phyloP scores from a whole-genome alignment of 768 basidiomycete species.

The Termitomyces sp. region DNA sequence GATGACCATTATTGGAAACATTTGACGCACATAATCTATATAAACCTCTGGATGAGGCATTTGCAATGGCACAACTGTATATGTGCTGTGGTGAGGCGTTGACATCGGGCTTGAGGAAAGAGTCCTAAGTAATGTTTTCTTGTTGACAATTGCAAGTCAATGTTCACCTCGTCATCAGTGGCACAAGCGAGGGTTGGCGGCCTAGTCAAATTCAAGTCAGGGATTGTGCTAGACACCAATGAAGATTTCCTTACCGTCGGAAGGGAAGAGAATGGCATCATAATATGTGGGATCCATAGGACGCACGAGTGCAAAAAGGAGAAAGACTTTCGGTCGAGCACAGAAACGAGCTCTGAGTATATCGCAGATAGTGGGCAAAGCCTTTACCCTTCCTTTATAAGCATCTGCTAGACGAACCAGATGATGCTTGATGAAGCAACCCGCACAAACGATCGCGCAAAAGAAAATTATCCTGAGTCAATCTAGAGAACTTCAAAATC shows the following conservation, averaged over 20 bases:
- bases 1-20: neutral
- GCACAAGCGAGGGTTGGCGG: constrained; percentile 66
- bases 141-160: constrained; percentile 5
- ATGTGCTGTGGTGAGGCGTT: constrained; percentile 38
- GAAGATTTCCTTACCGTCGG: constrained; percentile 44
- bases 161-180: constrained; percentile 65
- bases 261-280: constrained; percentile 73
- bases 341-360: constrained; percentile 12
- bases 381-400: constrained; percentile 13
- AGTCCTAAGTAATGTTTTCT: neutral
- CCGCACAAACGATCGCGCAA: constrained; percentile 12
- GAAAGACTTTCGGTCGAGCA: constrained; percentile 10
- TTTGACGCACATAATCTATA: constrained; percentile 62
- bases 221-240: neutral
- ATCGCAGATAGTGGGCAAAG: neutral
- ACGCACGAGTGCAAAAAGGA: constrained; percentile 9
- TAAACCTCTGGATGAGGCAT: constrained; percentile 81
- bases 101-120: constrained; percentile 31
- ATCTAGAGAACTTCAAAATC: constrained; percentile 28
- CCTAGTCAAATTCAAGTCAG: constrained; percentile 25
- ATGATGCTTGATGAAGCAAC: constrained; percentile 27
- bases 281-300: constrained; percentile 55
- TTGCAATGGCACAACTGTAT: constrained; percentile 43
- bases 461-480: constrained; percentile 19
- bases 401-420: constrained; percentile 20